Conservation (phyloP, 2,329 filamentous ascomycete species). For the Fusarium foetens region DNA sequence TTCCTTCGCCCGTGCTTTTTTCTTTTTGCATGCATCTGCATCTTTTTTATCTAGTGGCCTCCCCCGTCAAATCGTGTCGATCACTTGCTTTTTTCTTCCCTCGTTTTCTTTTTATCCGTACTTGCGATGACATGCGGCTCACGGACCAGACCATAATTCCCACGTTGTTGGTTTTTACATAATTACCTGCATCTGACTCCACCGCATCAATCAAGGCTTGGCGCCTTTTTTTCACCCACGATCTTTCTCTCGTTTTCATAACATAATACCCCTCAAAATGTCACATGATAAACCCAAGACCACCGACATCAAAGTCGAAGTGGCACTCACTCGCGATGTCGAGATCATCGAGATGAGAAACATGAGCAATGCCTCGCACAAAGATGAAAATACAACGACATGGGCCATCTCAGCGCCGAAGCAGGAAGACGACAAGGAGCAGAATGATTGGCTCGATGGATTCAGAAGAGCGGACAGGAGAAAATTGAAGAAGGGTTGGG, state of each 20-base stretch:
- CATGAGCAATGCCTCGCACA: conserved; percentile 12
- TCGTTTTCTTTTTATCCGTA: neutral
- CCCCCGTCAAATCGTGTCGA: neutral
- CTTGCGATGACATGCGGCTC: conserved; percentile 10
- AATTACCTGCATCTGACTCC: conserved; percentile 27
- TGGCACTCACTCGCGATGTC: conserved; percentile 31
- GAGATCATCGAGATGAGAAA: conserved; percentile 31
- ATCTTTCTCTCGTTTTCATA: neutral
- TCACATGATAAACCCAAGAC: conserved; percentile 31
- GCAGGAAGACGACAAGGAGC: conserved; percentile 11
- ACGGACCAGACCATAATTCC: conserved; percentile 18
- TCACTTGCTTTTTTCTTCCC: conserved; percentile 7
- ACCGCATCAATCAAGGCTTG: conserved; percentile 9
- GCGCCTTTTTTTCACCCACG: neutral
- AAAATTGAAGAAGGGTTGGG: conserved; percentile 37
- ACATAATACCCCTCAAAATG: conserved; percentile 13
- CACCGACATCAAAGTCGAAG: conserved; percentile 35
- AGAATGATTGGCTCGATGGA: conserved; percentile 36
- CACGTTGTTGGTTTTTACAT: conserved; percentile 4
- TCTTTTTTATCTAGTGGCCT: conserved; percentile 1
- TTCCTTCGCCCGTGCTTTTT: neutral
- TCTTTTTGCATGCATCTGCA: neutral
- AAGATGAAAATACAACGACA: conserved; percentile 13
- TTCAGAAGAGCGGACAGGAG: conserved; percentile 38
- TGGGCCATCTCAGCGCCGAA: conserved; percentile 28